Evolutionary conservation across 805 yeast species (phyloP), one percentile per base, ranked within the genome.

Genomic region (Lipomyces kockii): DNA sequence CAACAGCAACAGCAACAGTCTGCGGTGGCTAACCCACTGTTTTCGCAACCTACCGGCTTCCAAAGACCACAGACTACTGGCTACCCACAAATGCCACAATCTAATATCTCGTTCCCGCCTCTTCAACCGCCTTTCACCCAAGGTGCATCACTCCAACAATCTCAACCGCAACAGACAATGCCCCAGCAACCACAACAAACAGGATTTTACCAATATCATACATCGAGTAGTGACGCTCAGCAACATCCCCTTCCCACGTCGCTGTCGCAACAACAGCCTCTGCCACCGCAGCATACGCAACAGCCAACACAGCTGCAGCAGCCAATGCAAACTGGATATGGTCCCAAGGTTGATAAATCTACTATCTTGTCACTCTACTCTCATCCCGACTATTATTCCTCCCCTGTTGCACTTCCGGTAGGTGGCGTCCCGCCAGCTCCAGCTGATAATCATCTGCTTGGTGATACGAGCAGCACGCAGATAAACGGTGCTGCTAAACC

Each of bases 341-440:
- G 20, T 2, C 39, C 60, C 22, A 49, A 49, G 35, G 43, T 71
- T 11, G 72, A 69, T 43, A 66, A 66, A 25, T 58, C 61, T 5
- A 67, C 72, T 8, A 68, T 71, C 34, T 12, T 71, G 67, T 69
- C 73, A 3, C 60, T 71, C 6, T 71, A 71, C 39, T 60, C 58
- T 52, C 71, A 67, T n/a, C 73, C 73, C 1, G 72, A 69, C 39
- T 58, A 55, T 14, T 70, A 58, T 49, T 70, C 72, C 32, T 60
- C 66, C 7, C 72, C 72, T 8, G 70, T 70, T 17, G 70, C 68
- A 11, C 34, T 68, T 22, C 72, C 72, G 11, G 52, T 60, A 35
- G 55, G 54, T 20, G 58, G 51, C 17, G 25, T 37, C 32, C 25
- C 25, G 9, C 55, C 27, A 29, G 34, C 27, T 25, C 34, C 34